Base-by-base conservation (phyloP, 177 flowering plant genomes). In the Telopea speciosissima region DNA sequence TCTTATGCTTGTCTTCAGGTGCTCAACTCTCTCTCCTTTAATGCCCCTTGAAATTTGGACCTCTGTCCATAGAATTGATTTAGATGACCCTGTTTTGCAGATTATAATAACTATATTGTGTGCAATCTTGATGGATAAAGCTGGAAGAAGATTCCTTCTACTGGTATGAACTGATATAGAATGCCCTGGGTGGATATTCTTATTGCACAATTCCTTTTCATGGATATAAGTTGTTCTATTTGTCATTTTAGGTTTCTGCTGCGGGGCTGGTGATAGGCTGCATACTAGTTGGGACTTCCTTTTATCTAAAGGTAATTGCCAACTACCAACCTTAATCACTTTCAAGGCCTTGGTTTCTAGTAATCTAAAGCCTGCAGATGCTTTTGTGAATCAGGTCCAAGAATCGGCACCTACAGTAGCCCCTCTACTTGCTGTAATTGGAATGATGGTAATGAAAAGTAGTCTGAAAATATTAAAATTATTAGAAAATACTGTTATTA, bases 1-100 rank as follows among this genome's bases (percentile, higher is more conserved):
- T 77, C 44, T 59, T 92, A 87, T 66, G 97, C 93, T 21, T 66
- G 77, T 72, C 67, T 92, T 80, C 97, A 92, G 95, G 95, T 91
- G 59, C 40, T 26, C 23, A 28, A 62, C 64, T 70, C 69, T 9
- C 8, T 42, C 42, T 58, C 13, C n/a, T 12, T 24, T 67, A 42
- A 8, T 66, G 28, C 40, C 40, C 45, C 24, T 59, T 24, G n/a
- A 12, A 36, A 67, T 31, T 54, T 33, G 21, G 28, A 26, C n/a
- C 49, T 25, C 24, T 67, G 19, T 33, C 22, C 3, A 24, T 21
- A 1, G 25, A 33, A 6, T 19, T 22, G 17, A 44, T 60, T 17
- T 16, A 42, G 19, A 56, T 65, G 14, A 21, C 49, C 52, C 26
- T 68, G 24, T 45, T 68, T 71, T 25, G 42, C 84, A 90, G 97